Evolutionary conservation across 768 basidiomycete genomes (phyloP), one percentile per base, ranked within the genome.

Genomic region (Lentinula guzmanii): DNA sequence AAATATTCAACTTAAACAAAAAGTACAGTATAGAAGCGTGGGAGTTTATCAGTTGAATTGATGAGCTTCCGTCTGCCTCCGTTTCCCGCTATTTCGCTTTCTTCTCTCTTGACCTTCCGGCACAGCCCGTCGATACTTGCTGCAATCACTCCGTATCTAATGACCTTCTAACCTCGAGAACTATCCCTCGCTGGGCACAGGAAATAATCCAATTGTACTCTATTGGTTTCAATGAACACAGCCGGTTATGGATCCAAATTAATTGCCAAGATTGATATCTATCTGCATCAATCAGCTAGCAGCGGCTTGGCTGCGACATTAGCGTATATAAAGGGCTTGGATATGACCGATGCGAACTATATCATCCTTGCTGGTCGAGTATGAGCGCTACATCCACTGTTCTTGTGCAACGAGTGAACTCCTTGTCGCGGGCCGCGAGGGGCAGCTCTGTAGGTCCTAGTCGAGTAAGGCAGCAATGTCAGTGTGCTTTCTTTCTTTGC

Each of bases 291-390:
- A 48, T 48, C 21, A 21, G 46, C 7, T 53, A 34, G 5, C 10
- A 34, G 52, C 28, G 18, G 28, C 52, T 39, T 53, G 52, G 52
- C 52, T 34, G 13, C 15, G 5, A 16, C 28, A 31, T 50, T 31
- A 35, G 34, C 51, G 34, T 53, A 53, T 39, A 56, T 56, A 24
- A 41, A 15, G 21, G 21, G 37, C 24, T 35, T 35, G 41, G 35
- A 35, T 28, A 8, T 21, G 5, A 56, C 35, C 54, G 11, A 24
- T 35, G 37, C 35, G 9, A 11, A 39, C 18, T 31, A 24, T 60
- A 50, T 51, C 51, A 58, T 52, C 39, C 59, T 60, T 60, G 59
- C 59, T 52, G 59, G 59, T 41, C 59, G 28, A 60, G 51, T 18
- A 60, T 60, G 59, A 60, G 42, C 58, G 28, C 58, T 31, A 59